phyloP scores from a whole-genome alignment of 768 basidiomycete genomes.

The Dioszegia hungarica region DNA sequence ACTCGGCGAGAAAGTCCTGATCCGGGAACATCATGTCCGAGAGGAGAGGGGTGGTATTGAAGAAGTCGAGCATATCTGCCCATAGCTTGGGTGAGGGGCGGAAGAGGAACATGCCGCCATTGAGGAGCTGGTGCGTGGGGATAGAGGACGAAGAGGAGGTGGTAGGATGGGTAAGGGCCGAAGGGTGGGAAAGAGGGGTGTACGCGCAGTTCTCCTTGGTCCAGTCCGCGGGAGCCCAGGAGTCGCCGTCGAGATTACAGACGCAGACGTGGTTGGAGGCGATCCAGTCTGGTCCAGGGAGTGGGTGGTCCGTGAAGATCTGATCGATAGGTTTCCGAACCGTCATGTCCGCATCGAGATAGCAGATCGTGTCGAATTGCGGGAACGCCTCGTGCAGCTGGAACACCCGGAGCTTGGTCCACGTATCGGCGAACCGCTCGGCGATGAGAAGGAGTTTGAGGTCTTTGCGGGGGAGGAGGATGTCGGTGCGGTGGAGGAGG shows the following conservation, averaged over 20 bases:
- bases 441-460: slow-evolving; percentile 1
- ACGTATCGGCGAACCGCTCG: slow-evolving; percentile 4
- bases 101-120: slow-evolving; percentile 6
- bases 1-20: slow-evolving; percentile 8
- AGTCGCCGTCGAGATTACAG: slow-evolving; percentile 8
- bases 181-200: slow-evolving; percentile 3
- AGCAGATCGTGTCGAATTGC: slow-evolving; percentile 3
- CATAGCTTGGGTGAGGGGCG: slow-evolving; percentile 3
- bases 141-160: background rate
- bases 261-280: slow-evolving; percentile 1
- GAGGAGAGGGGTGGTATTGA: slow-evolving; percentile 5
- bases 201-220: slow-evolving; percentile 2
- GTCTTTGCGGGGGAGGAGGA: background rate
- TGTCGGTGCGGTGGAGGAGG: background rate
- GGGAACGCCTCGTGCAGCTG: slow-evolving; percentile 9
- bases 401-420: slow-evolving; percentile 9
- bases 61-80: slow-evolving; percentile 5
- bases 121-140: slow-evolving; percentile 1
- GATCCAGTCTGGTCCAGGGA: background rate
- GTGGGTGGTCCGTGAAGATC: slow-evolving; percentile 5
- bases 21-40: slow-evolving; percentile 9
- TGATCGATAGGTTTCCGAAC: background rate
- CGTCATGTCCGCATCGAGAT: slow-evolving; percentile 8
- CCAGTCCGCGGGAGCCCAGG: slow-evolving; percentile 7
- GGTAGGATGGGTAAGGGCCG: slow-evolving; percentile 2